Evolutionary conservation across 2,329 filamentous ascomycete species (phyloP).

Genomic region (Aspergillus melleus): DNA sequence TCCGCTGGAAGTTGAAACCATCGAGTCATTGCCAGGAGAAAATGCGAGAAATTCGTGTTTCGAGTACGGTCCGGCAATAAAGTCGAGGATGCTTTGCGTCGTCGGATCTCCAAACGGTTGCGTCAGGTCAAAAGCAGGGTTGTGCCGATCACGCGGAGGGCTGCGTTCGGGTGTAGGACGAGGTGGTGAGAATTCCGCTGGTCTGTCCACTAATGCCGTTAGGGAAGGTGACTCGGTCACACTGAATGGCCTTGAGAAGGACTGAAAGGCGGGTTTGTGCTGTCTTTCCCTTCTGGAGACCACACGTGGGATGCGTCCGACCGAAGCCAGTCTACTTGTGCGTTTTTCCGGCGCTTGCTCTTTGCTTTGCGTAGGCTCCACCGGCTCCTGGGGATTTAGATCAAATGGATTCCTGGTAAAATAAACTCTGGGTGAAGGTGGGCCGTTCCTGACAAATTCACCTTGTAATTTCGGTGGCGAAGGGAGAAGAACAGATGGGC

Average conservation of each 20-base stretch:
- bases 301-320: slow-evolving; percentile 84
- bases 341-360: slow-evolving; percentile 32
- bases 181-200: slow-evolving; percentile 24
- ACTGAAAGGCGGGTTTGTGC: slow-evolving; percentile 69
- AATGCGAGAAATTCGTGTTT: slow-evolving; percentile 71
- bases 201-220: slow-evolving; percentile 27
- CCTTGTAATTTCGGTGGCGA: slow-evolving; percentile 41
- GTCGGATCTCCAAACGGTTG: slow-evolving; percentile 37
- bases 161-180: slow-evolving; percentile 3
- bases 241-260: slow-evolving; percentile 82
- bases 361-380: neutral
- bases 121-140: slow-evolving; percentile 25
- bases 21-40: slow-evolving; percentile 70
- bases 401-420: slow-evolving; percentile 31
- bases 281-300: slow-evolving; percentile 64
- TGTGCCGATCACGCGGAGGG: neutral
- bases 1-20: slow-evolving; percentile 64
- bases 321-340: slow-evolving; percentile 71
- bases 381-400: slow-evolving; percentile 15
- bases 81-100: slow-evolving; percentile 30
- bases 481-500: slow-evolving; percentile 43
- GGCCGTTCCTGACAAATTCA: slow-evolving; percentile 31
- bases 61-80: slow-evolving; percentile 39
- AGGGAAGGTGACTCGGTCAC: slow-evolving; percentile 45
- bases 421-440: slow-evolving; percentile 38